These are phyloP conservation scores for Zygoascus bituminiphila DNA, from an alignment of 805 yeast genomes.

Conservation along the genomic window DNA sequence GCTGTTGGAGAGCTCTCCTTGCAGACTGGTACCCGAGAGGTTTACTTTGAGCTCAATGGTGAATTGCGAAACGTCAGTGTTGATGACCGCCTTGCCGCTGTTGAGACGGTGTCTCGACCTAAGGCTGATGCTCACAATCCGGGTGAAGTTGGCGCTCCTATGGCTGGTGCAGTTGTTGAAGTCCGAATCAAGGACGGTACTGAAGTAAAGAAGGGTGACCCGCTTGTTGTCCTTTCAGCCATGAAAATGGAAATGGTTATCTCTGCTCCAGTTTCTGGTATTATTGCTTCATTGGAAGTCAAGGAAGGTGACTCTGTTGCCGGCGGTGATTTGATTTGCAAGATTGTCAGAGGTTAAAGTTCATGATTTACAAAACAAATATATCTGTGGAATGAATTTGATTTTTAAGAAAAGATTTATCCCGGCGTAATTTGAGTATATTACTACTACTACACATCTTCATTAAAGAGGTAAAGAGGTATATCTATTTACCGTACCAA, in stretches of 20 bases:
- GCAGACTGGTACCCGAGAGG: slow-evolving; percentile 89
- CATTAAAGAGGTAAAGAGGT: neutral
- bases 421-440: neutral
- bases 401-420: no score
- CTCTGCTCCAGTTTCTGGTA: slow-evolving; percentile 83
- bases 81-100: slow-evolving; percentile 77
- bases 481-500: neutral
- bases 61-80: slow-evolving; percentile 94
- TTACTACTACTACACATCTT: neutral
- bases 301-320: slow-evolving; percentile 94
- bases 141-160: slow-evolving; percentile 94
- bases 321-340: slow-evolving; percentile 79
- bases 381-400: no score
- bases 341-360: slow-evolving; percentile 37
- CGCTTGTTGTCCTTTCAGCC: slow-evolving; percentile 87
- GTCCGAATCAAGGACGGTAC: slow-evolving; percentile 82
- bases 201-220: slow-evolving; percentile 93
- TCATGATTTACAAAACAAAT: no score
- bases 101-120: slow-evolving; percentile 77
- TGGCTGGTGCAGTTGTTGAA: slow-evolving; percentile 98
- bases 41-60: slow-evolving; percentile 96
- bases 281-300: slow-evolving; percentile 64
- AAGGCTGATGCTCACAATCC: slow-evolving; percentile 86
- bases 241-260: slow-evolving; percentile 99
- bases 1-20: slow-evolving; percentile 85